Evolutionary conservation across 257 asterid species (phyloP).

Genomic region (Salvia splendens): DNA sequence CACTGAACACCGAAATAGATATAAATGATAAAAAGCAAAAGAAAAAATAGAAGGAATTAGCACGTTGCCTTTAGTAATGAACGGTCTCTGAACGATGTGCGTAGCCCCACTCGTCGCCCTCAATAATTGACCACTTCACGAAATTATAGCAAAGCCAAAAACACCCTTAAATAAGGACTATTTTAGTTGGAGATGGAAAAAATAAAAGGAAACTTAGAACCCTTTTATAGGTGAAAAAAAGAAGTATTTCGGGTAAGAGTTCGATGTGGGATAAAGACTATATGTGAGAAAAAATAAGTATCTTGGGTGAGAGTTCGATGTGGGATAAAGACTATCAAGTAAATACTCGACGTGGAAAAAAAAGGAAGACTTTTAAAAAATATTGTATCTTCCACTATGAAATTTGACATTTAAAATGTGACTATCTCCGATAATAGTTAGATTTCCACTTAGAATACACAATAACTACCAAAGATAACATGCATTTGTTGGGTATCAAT

Average conservation of each 20-base stretch:
- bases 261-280: constrained; percentile 14
- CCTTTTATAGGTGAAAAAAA: not conserved
- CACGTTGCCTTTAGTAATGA: not conserved
- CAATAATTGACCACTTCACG: not conserved
- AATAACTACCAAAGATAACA: not conserved
- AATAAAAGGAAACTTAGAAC: not conserved
- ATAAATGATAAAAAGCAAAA: not conserved
- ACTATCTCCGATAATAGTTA: not conserved
- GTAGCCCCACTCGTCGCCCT: not conserved
- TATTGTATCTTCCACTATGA: not conserved
- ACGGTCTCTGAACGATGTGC: not conserved
- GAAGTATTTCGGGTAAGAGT: not conserved
- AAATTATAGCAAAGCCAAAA: not conserved
- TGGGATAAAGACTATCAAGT: not conserved
- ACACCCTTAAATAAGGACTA: not conserved
- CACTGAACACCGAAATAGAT: not conserved
- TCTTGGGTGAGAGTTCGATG: constrained; percentile 1
- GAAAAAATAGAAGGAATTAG: not conserved
- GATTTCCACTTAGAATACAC: not conserved
- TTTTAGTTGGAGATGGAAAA: not conserved
- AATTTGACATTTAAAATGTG: not conserved
- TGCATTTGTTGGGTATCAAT: too few species aligned
- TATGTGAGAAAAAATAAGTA: not conserved
- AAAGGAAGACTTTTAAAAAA: not conserved
- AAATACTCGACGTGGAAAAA: not conserved